phyloP scores from a whole-genome alignment of 129 eudicot genomes.

The Centaurea solstitialis region DNA sequence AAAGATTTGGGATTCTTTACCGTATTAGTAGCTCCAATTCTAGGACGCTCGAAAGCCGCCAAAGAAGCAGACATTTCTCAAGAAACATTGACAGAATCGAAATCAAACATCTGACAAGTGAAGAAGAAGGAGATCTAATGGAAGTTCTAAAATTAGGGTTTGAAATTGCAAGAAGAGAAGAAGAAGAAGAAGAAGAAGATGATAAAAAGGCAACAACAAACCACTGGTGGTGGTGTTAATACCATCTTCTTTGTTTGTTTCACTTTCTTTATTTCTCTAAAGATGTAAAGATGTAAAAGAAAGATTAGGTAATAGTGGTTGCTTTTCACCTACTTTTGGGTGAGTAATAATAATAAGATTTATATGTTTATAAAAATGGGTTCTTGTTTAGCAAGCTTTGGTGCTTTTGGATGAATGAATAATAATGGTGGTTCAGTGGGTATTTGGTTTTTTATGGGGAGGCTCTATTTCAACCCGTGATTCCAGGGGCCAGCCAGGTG shows the following conservation, averaged over 20 bases:
- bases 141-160: conserved; percentile 26
- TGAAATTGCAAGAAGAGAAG: not conserved
- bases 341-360: conserved; percentile 25
- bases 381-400: not conserved
- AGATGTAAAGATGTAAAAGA: not conserved
- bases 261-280: not conserved
- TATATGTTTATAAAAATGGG: not conserved
- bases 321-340: conserved; percentile 54
- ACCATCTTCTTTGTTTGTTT: not conserved
- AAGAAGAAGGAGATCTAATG: not conserved
- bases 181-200: not conserved
- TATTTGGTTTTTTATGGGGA: conserved; percentile 31
- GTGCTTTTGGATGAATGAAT: not conserved
- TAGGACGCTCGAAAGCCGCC: conserved; percentile 79
- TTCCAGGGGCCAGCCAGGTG: conserved; percentile 12
- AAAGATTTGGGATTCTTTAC: conserved; percentile 19
- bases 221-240: not conserved
- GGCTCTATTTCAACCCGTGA: conserved; percentile 29
- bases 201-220: conserved; percentile 14
- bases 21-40: conserved; percentile 75
- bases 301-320: conserved; percentile 44
- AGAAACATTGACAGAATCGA: conserved; percentile 20
- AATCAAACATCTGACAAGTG: conserved; percentile 8
- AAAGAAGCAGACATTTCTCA: conserved; percentile 68
- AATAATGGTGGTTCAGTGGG: too few relatives aligned